A percentile compares a stretch with the other conserved stretches of the same genome.
Evolutionary conservation across 78 protist species (phyloP).

Genomic region (Chrysochromulina parva): DNA sequence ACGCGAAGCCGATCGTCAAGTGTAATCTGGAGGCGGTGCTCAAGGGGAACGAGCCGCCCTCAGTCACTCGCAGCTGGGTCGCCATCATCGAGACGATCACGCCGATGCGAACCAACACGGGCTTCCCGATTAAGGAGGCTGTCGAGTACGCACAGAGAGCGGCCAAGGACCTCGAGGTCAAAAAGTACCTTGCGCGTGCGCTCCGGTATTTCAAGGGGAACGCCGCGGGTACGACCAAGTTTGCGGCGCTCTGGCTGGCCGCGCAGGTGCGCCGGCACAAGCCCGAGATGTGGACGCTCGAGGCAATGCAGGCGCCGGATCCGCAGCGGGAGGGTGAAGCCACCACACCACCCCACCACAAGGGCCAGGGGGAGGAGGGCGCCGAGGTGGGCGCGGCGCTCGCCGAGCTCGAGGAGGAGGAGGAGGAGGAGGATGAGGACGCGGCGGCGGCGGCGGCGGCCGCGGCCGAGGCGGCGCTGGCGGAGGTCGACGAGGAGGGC

Average conservation of each 20-base stretch:
- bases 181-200: not conserved
- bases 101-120: not conserved
- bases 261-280: not conserved
- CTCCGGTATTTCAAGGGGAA: not conserved
- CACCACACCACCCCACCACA: too few relatives aligned
- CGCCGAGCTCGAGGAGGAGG: not conserved
- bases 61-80: not conserved
- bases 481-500: not conserved
- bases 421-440: not conserved
- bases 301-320: not conserved
- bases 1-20: not conserved
- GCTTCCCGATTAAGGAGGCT: not conserved
- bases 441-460: not conserved
- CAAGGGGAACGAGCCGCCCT: not conserved
- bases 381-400: too few relatives aligned
- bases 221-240: conserved; percentile 7
- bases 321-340: too few relatives aligned
- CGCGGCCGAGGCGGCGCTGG: not conserved
- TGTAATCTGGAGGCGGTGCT: not conserved
- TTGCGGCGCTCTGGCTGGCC: not conserved
- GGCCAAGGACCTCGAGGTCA: not conserved
- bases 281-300: not conserved
- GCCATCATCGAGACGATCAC: not conserved
- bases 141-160: not conserved
- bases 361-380: too few relatives aligned